phyloP scores from a whole-genome alignment of 305 asterid genomes.

The Andrographis paniculata region DNA sequence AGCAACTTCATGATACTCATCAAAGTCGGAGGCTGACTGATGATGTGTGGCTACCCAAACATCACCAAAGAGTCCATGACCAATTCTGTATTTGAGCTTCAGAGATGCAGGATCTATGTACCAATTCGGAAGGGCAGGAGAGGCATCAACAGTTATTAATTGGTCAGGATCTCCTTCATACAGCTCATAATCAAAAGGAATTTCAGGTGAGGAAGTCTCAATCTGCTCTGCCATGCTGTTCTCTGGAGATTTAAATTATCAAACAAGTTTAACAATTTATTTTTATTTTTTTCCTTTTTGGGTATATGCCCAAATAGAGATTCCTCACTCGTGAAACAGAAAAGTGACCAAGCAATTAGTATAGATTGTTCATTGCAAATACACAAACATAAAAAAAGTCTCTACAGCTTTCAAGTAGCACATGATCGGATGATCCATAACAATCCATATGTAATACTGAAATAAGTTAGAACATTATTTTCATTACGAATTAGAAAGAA shows the following conservation, averaged over 20 bases:
- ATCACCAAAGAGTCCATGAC: slow-evolving; percentile 85
- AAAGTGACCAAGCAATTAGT: background rate
- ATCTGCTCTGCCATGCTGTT: slow-evolving; percentile 20
- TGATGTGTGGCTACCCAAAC: slow-evolving; percentile 86
- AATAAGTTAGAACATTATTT: slow-evolving; percentile 1
- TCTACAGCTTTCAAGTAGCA: too few species aligned
- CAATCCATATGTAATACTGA: too few species aligned
- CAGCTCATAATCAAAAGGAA: slow-evolving; percentile 24
- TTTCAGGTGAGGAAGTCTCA: slow-evolving; percentile 11
- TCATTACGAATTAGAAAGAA: background rate
- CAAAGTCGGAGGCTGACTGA: slow-evolving; percentile 43
- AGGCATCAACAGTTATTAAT: background rate
- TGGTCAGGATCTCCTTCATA: slow-evolving; percentile 1
- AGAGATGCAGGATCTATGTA: background rate
- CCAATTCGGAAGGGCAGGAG: background rate
- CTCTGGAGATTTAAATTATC: slow-evolving; percentile 12
- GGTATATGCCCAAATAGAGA: too few species aligned
- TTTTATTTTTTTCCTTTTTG: too few species aligned
- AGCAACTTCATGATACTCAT: slow-evolving; percentile 78
- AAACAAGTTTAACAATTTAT: background rate
- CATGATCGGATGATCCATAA: too few species aligned
- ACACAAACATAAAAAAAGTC: too few species aligned
- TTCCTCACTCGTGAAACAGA: background rate
- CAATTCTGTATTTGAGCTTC: slow-evolving; percentile 75
- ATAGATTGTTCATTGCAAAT: background rate